Conservation (phyloP, 345 rosid species). For the Stellera chamaejasme region DNA sequence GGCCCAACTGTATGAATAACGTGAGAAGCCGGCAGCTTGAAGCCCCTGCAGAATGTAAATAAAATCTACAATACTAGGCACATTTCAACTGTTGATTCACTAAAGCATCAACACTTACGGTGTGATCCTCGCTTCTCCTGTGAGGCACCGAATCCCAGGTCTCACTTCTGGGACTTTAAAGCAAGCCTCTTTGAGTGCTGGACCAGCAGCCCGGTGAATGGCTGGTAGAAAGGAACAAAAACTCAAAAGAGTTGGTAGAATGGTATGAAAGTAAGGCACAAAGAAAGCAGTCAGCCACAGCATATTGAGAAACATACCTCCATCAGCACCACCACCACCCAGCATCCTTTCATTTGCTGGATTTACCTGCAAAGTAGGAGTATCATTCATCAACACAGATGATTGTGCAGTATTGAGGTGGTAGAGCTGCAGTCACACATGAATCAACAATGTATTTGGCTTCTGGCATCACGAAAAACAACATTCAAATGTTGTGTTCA, state of each 20-base stretch:
- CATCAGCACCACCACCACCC: constrained; percentile 96
- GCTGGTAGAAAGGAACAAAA: constrained; percentile 26
- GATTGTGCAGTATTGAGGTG: not conserved
- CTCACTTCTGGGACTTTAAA: constrained; percentile 52
- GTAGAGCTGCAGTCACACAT: too few relatives aligned
- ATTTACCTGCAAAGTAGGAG: constrained; percentile 37
- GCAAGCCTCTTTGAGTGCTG: constrained; percentile 62
- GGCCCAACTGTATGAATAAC: constrained; percentile 92
- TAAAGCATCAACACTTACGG: constrained; percentile 24
- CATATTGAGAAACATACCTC: constrained; percentile 34
- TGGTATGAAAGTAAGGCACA: not conserved
- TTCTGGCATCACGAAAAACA: too few relatives aligned
- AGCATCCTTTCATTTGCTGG: constrained; percentile 87
- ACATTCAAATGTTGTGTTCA: not conserved
- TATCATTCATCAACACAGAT: not conserved
- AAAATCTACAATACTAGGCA: not conserved
- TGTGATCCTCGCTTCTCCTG: constrained; percentile 86
- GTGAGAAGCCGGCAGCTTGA: constrained; percentile 59
- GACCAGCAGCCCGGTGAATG: constrained; percentile 79
- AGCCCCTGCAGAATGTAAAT: constrained; percentile 44
- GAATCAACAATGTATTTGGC: too few relatives aligned
- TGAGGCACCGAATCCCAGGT: constrained; percentile 70
- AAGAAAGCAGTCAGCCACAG: not conserved
- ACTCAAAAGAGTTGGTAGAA: not conserved
- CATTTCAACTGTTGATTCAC: not conserved